These are phyloP conservation scores for Anthoceros angustus DNA, from an alignment of 225 moss, liverwort and hornwort species.

Conservation along the genomic window DNA sequence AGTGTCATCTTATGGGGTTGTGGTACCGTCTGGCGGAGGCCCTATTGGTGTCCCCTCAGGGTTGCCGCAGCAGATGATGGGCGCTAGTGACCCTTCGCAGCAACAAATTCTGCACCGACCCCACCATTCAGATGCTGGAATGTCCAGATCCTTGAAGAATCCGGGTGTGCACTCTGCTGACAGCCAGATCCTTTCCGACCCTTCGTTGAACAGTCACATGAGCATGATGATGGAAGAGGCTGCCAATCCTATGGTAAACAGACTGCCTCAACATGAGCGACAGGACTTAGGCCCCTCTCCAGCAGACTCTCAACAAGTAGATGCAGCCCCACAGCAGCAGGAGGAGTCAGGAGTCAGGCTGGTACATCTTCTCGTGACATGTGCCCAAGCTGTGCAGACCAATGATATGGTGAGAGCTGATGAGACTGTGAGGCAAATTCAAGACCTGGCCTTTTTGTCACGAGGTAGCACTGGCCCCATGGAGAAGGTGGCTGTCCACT, in stretches of 20 bases:
- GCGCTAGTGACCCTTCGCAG: not conserved
- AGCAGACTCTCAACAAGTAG: not conserved
- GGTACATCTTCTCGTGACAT: conserved; percentile 48
- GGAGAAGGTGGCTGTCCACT: conserved; percentile 63
- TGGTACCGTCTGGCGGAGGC: not conserved
- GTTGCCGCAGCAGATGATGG: not conserved
- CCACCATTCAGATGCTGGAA: not conserved
- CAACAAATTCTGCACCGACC: not conserved
- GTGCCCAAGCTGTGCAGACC: conserved; percentile 49
- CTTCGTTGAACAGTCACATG: not conserved
- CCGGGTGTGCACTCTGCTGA: not conserved
- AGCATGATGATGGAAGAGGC: conserved; percentile 1
- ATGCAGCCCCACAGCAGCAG: conserved; percentile 12
- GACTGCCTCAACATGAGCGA: conserved; percentile 8
- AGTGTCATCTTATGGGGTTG: not conserved
- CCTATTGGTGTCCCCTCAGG: not conserved
- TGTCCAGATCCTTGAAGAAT: not conserved
- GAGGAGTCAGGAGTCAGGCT: conserved; percentile 52
- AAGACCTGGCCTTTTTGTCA: conserved; percentile 36
- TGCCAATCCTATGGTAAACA: conserved; percentile 10
- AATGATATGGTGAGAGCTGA: conserved; percentile 37
- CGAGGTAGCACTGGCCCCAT: conserved; percentile 32
- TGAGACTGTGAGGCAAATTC: conserved; percentile 45
- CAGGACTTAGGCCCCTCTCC: not conserved
- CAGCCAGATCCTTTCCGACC: not conserved